Base-by-base conservation (phyloP, 225 moss, liverwort and hornwort genomes). In the Bryum argenteum region DNA sequence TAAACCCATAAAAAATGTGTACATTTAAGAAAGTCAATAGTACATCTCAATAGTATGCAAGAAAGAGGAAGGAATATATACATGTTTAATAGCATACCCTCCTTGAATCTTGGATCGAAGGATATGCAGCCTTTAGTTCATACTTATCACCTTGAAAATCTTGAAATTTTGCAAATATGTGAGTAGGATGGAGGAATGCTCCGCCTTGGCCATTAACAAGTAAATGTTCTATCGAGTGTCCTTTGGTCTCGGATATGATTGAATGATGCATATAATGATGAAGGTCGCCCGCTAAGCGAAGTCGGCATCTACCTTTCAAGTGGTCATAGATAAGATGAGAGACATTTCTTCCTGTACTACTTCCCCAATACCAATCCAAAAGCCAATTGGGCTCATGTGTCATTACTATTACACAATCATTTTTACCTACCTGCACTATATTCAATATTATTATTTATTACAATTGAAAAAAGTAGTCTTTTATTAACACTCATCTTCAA, bases 321-420 rank as follows among this genome's bases (percentile, higher is more conserved):
- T 83, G 78, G n/a, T 81, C 68, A 1, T 10, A 2, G 51, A 88
- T 85, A 15, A 88, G 75, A 16, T 83, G 85, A 0, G 88, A 56
- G 0, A 88, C 88, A 54, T 88, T 88, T 10, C 5, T 71, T 0
- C 88, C 88, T 0, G 85, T 88, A 1, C 73, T 69, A 64, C 72
- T 52, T 38, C 57, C 74, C 85, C 88, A 88, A 58, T 88, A 88
- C 85, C 88, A 88, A 75, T 88, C 88, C 56, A 85, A 68, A 11
- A 88, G 83, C 88, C 88, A 88, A 73, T 88, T 88, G 44, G 88
- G 88, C 53, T 88, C 85, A 1, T 85, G 88, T 1, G 85, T 85
- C 77, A 88, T 80, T 5, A 88, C n/a, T 58, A 85, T 83, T 6
- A 88, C 80, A 2, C 76, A 85, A 54, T 85, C 83, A 65, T 83